A percentile compares a stretch with the other conserved stretches of the same genome.
Conservation (phyloP, 2,329 filamentous ascomycete genomes). For the Didymella pomorum region DNA sequence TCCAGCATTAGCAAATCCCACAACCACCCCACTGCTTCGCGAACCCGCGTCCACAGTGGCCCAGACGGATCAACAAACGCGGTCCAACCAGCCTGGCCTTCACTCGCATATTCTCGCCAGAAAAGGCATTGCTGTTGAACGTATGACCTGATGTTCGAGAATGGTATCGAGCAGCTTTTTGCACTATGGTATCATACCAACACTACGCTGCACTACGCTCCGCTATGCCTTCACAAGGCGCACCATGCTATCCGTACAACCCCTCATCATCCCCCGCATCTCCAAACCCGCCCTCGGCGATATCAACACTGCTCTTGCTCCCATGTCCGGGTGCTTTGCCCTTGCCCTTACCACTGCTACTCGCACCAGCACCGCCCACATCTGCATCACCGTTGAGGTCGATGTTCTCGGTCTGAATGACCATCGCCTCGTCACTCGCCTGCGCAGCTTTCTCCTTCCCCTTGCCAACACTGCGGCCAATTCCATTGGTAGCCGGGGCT, state of each 20-base stretch:
- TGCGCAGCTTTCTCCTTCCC: slow-evolving; percentile 49
- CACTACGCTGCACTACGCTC: no score
- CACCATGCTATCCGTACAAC: slow-evolving; percentile 47
- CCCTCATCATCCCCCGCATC: slow-evolving; percentile 53
- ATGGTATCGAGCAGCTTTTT: no score
- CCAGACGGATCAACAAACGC: no score
- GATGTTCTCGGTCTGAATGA: slow-evolving; percentile 53
- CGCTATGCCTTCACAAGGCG: no score
- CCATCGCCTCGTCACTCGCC: slow-evolving; percentile 50
- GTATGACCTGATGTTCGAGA: no score
- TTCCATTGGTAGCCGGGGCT: not conserved
- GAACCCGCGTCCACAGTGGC: no score
- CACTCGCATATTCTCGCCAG: no score
- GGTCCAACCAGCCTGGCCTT: no score
- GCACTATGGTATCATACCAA: not conserved
- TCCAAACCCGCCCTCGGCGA: slow-evolving; percentile 50
- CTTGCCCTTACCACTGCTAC: slow-evolving; percentile 36
- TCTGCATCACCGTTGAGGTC: slow-evolving; percentile 28
- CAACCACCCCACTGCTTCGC: no score
- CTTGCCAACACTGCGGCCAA: slow-evolving; percentile 20
- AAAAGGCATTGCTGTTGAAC: no score
- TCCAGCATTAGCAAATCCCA: no score
- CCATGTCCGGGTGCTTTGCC: slow-evolving; percentile 47
- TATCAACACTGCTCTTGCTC: slow-evolving; percentile 46
- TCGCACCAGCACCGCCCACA: slow-evolving; percentile 7